phyloP scores from a whole-genome alignment of 257 asterid species.

The Datura wrightii region DNA sequence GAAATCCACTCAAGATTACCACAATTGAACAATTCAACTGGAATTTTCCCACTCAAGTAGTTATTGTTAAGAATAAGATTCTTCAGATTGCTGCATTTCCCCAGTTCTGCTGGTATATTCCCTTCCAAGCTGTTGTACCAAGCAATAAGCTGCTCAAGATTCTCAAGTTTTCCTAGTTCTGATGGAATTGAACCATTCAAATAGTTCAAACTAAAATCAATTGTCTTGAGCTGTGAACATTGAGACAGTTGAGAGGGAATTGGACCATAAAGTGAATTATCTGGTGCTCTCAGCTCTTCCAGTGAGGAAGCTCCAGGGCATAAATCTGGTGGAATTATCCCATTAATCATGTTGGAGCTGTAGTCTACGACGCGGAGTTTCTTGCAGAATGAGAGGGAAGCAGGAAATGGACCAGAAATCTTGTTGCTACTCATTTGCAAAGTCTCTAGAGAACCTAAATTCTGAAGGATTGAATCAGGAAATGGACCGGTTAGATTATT shows the following conservation, averaged over 20 bases:
- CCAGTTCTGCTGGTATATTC: slow-evolving; percentile 72
- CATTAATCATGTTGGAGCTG: slow-evolving; percentile 77
- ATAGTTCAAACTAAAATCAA: slow-evolving; percentile 90
- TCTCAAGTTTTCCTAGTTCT: slow-evolving; percentile 73
- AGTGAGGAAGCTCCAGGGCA: slow-evolving; percentile 73
- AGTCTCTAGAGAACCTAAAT: slow-evolving; percentile 64
- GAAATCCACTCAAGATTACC: slow-evolving; percentile 82
- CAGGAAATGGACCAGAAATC: slow-evolving; percentile 71
- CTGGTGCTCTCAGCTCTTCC: slow-evolving; percentile 85
- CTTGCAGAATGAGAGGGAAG: slow-evolving; percentile 78
- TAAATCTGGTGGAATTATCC: slow-evolving; percentile 71
- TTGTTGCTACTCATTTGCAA: slow-evolving; percentile 63
- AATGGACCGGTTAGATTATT: slow-evolving; percentile 81
- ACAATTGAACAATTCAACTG: slow-evolving; percentile 64
- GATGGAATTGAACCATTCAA: slow-evolving; percentile 81
- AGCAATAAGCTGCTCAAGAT: slow-evolving; percentile 86
- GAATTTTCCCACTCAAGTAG: slow-evolving; percentile 71
- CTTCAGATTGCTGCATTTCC: slow-evolving; percentile 85
- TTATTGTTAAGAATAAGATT: slow-evolving; percentile 85
- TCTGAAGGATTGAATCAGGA: slow-evolving; percentile 66
- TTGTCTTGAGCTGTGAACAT: slow-evolving; percentile 66
- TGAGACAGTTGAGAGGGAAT: slow-evolving; percentile 72
- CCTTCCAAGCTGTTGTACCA: slow-evolving; percentile 93
- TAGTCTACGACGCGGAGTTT: slow-evolving; percentile 66
- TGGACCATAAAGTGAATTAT: slow-evolving; percentile 63